These are phyloP conservation scores for Melampsora americana DNA, from an alignment of 1,284 basidiomycete species.

Conservation along the genomic window DNA sequence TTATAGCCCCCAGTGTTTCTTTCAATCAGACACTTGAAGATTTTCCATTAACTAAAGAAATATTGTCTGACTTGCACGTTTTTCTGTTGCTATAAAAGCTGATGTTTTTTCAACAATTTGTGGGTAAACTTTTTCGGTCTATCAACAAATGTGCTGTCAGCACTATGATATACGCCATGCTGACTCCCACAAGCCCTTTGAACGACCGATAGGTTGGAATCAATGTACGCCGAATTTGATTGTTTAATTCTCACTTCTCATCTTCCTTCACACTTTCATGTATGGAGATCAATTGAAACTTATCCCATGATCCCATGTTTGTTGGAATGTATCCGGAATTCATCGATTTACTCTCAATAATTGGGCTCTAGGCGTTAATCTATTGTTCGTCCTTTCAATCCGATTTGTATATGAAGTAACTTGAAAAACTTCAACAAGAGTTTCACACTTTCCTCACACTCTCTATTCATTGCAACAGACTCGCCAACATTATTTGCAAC, in stretches of 20 bases:
- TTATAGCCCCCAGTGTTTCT: not conserved
- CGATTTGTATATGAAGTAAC: too few relatives aligned
- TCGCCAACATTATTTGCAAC: conserved; percentile 48
- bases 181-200: not conserved
- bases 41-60: not conserved
- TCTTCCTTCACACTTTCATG: not conserved
- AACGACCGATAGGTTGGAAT: conserved; percentile 4
- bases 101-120: conserved; percentile 48
- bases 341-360: not conserved
- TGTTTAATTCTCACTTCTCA: not conserved
- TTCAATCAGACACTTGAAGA: not conserved
- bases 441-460: not conserved
- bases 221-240: not conserved
- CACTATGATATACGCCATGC: conserved; percentile 12
- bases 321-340: not conserved
- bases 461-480: conserved; percentile 43
- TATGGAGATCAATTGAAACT: too few relatives aligned
- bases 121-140: conserved; percentile 46
- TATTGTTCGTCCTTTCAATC: conserved; percentile 18
- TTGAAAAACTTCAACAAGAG: not conserved
- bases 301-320: not conserved
- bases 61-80: conserved; percentile 32
- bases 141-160: too few relatives aligned
- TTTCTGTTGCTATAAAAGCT: conserved; percentile 17
- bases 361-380: conserved; percentile 26